Evolutionary conservation across 2,329 filamentous ascomycete genomes (phyloP).

Genomic region (Trichoderma cornu-damae): DNA sequence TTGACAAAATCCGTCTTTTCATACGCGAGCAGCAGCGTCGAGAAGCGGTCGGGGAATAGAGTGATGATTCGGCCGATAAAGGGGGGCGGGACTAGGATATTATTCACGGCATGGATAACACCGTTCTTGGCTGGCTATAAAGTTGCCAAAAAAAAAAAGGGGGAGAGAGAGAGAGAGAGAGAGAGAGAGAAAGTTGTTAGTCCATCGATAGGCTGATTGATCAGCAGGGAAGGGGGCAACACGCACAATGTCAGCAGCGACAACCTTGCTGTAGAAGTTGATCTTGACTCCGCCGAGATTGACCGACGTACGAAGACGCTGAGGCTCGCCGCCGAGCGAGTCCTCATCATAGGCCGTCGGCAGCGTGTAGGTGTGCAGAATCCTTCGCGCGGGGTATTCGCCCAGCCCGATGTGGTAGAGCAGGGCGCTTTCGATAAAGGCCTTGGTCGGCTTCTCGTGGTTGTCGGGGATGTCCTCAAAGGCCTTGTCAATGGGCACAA

Average conservation of each 20-base stretch:
- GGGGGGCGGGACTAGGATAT: constrained; percentile 71
- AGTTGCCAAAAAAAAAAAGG: background rate
- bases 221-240: background rate
- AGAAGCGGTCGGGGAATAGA: constrained; percentile 71
- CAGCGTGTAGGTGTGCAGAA: constrained; percentile 69
- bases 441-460: constrained; percentile 59
- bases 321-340: constrained; percentile 58
- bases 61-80: constrained; percentile 47
- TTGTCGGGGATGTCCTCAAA: constrained; percentile 58
- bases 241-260: constrained; percentile 65
- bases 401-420: constrained; percentile 70
- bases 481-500: constrained; percentile 71
- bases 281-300: constrained; percentile 59
- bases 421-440: constrained; percentile 63
- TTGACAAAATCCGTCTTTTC: constrained; percentile 67
- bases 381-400: constrained; percentile 58
- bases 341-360: constrained; percentile 60
- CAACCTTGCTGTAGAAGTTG: constrained; percentile 71
- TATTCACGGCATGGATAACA: constrained; percentile 71
- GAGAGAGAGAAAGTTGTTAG: too few species aligned
- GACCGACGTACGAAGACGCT: constrained; percentile 67
- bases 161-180: too few species aligned
- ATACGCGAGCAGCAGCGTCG: constrained; percentile 69
- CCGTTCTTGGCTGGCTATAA: constrained; percentile 67
- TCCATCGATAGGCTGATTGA: constrained; percentile 9